Percentiles rank a stretch among this genome's conserved stretches.
Evolutionary conservation across 768 basidiomycete species (phyloP).

Genomic region (Leccinum ochraceum): DNA sequence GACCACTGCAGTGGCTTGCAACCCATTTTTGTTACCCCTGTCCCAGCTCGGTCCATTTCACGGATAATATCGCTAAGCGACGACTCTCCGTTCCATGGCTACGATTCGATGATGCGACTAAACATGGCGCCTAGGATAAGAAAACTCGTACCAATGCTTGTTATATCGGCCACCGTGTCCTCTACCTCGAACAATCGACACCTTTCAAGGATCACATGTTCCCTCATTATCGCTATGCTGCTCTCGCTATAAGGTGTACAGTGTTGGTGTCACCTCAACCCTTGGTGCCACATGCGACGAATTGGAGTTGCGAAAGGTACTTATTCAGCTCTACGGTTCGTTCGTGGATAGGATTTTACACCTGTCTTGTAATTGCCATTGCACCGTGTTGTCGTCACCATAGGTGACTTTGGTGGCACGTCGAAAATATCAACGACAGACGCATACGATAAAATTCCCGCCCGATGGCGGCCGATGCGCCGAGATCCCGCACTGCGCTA

Average conservation of each 20-base stretch:
- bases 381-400: background rate
- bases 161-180: conserved; percentile 83
- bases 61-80: conserved; percentile 44
- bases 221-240: conserved; percentile 81
- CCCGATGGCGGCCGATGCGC: too few species aligned
- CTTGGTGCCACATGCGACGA: conserved; percentile 88
- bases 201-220: conserved; percentile 89
- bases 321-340: conserved; percentile 65
- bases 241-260: conserved; percentile 74
- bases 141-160: conserved; percentile 85
- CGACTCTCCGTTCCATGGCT: background rate
- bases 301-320: conserved; percentile 73
- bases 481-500: too few species aligned
- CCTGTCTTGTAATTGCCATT: background rate
- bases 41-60: conserved; percentile 56
- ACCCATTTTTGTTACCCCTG: background rate
- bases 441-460: too few species aligned
- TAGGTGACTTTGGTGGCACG: conserved; percentile 55
- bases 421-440: conserved; percentile 74
- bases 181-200: conserved; percentile 58
- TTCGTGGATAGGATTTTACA: background rate
- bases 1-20: background rate
- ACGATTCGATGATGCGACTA: conserved; percentile 60
- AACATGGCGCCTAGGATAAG: conserved; percentile 83
- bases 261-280: conserved; percentile 85